phyloP scores from a whole-genome alignment of 2,329 filamentous ascomycete species.

The Colletotrichum higginsianum region DNA sequence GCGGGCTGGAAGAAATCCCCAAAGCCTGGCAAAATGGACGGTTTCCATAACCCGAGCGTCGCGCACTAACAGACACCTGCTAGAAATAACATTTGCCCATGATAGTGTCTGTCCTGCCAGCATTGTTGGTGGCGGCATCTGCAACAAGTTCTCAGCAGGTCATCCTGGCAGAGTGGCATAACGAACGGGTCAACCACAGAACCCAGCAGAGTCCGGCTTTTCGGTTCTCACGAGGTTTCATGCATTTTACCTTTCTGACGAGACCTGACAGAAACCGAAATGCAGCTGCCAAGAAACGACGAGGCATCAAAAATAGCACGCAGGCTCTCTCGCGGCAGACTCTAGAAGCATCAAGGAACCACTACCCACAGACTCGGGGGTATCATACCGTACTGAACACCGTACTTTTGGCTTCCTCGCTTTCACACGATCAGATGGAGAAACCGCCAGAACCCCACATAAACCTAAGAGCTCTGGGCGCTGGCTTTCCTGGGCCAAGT shows the following conservation, averaged over 20 bases:
- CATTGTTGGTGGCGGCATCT: slow-evolving; percentile 35
- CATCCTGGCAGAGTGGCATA: slow-evolving; percentile 25
- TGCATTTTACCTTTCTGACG: slow-evolving; percentile 31
- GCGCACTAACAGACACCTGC: slow-evolving; percentile 23
- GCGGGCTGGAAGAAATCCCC: slow-evolving; percentile 3
- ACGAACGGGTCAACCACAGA: not conserved
- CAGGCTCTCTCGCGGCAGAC: slow-evolving; percentile 14
- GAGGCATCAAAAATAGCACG: slow-evolving; percentile 15
- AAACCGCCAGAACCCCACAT: slow-evolving; percentile 15
- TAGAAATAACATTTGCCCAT: not conserved
- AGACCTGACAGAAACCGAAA: slow-evolving; percentile 23
- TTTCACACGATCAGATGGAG: slow-evolving; percentile 36
- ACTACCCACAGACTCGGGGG: slow-evolving; percentile 14
- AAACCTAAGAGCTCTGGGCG: not conserved
- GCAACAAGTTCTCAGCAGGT: slow-evolving; percentile 22
- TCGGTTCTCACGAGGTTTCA: not conserved
- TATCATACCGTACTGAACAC: slow-evolving; percentile 28
- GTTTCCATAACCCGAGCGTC: slow-evolving; percentile 14
- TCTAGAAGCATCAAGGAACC: slow-evolving; percentile 28
- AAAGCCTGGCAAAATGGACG: slow-evolving; percentile 10
- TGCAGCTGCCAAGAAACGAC: not conserved
- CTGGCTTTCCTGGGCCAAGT: not conserved
- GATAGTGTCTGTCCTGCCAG: slow-evolving; percentile 21
- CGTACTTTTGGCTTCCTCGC: slow-evolving; percentile 20
- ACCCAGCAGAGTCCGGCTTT: not conserved